Evolutionary conservation across 1,284 basidiomycete genomes (phyloP).

Genomic region (Inonotus obliquus): DNA sequence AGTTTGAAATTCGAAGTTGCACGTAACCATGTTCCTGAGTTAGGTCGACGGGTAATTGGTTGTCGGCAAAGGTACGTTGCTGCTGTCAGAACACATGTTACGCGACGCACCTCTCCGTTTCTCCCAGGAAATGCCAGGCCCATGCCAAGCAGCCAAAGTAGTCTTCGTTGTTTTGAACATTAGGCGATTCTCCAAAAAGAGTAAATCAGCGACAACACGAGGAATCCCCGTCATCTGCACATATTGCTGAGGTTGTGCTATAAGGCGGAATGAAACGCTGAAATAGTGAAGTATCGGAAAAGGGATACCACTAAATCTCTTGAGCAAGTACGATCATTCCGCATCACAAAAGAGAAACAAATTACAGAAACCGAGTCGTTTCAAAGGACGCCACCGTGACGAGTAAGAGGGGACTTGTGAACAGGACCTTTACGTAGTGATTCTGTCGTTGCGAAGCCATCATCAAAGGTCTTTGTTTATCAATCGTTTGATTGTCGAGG

Average conservation of each 20-base stretch:
- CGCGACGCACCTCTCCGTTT: background rate
- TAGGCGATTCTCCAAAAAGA: background rate
- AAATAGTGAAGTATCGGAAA: too few species aligned
- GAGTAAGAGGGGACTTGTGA: background rate
- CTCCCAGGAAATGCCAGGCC: background rate
- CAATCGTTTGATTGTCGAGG: background rate
- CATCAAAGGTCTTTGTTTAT: background rate
- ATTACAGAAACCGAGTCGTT: too few species aligned
- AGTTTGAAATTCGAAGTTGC: slow-evolving; percentile 3
- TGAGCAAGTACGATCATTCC: too few species aligned
- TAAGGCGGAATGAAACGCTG: too few species aligned
- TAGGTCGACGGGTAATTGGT: background rate
- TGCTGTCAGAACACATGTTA: background rate
- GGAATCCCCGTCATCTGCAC: background rate
- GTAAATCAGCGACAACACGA: background rate
- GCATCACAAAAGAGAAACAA: too few species aligned
- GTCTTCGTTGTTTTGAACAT: background rate
- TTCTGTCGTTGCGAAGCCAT: background rate
- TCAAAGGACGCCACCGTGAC: too few species aligned
- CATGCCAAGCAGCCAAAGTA: background rate
- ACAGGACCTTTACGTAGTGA: background rate
- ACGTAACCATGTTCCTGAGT: background rate
- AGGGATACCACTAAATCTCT: too few species aligned
- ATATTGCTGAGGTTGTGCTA: too few species aligned
- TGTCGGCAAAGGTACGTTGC: background rate